A percentile compares a stretch with the other conserved stretches of the same genome.
phyloP scores from a whole-genome alignment of 331 rosid genomes.

The Pyracantha coccinea region DNA sequence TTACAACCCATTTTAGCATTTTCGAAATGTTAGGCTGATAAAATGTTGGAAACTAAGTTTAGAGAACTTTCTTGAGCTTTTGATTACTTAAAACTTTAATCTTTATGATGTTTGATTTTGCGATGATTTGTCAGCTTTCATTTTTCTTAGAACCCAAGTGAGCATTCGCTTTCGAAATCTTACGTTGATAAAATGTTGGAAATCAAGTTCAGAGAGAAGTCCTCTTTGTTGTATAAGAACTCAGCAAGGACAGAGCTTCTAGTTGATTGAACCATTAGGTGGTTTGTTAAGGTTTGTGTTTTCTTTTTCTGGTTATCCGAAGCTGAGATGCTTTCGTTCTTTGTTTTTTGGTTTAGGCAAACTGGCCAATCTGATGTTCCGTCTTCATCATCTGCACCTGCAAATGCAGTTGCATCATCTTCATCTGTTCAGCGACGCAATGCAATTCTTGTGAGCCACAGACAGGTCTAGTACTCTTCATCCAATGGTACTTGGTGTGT shows the following conservation, averaged over 20 bases:
- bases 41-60: not conserved
- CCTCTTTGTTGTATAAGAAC: not conserved
- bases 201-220: not conserved
- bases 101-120: not conserved
- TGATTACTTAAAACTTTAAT: not conserved
- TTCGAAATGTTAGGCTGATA: not conserved
- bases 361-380: conserved; percentile 29
- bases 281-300: not conserved
- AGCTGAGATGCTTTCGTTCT: not conserved
- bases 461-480: conserved; percentile 48
- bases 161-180: not conserved
- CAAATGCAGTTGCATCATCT: conserved; percentile 31
- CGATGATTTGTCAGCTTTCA: not conserved
- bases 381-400: conserved; percentile 32
- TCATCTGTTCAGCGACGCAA: conserved; percentile 49
- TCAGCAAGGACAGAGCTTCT: not conserved
- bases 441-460: conserved; percentile 83
- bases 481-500: not conserved
- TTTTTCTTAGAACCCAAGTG: not conserved
- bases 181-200: not conserved
- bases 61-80: not conserved
- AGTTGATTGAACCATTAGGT: not conserved
- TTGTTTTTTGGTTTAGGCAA: conserved; percentile 38
- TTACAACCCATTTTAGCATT: not conserved
- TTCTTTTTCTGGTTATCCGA: not conserved